A percentile compares a stretch with the other conserved stretches of the same genome.
phyloP scores from a whole-genome alignment of 306 rosid species.

The Leucaena leucocephala region DNA sequence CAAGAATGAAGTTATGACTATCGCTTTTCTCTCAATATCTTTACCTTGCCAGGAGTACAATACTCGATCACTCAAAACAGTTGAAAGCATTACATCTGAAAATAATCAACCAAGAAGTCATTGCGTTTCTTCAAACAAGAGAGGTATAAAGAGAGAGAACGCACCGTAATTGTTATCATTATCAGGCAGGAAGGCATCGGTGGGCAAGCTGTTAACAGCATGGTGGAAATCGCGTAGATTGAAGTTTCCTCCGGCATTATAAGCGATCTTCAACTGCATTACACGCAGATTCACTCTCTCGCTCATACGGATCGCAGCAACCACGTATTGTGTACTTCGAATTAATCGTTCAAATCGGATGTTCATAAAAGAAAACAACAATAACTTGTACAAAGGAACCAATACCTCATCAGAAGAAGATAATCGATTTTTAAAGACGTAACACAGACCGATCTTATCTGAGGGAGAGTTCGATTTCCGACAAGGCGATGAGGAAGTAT shows the following conservation, averaged over 20 bases:
- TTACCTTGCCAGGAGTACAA: slow-evolving; percentile 75
- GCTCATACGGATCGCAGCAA: slow-evolving; percentile 18
- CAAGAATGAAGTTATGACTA: slow-evolving; percentile 57
- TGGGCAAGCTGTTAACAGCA: slow-evolving; percentile 62
- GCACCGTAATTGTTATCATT: slow-evolving; percentile 42
- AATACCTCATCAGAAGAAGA: slow-evolving; percentile 59
- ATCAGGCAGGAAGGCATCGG: slow-evolving; percentile 56
- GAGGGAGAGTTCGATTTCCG: slow-evolving; percentile 41
- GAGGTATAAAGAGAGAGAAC: slow-evolving; percentile 5
- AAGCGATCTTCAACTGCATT: slow-evolving; percentile 64
- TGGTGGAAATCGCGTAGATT: slow-evolving; percentile 71
- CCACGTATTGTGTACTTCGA: slow-evolving; percentile 34
- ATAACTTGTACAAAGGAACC: not conserved
- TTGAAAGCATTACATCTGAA: slow-evolving; percentile 65
- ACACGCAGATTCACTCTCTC: slow-evolving; percentile 36
- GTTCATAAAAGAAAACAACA: not conserved
- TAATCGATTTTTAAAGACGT: slow-evolving; percentile 49
- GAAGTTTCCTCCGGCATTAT: slow-evolving; percentile 58
- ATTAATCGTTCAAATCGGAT: slow-evolving; percentile 11
- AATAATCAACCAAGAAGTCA: slow-evolving; percentile 29
- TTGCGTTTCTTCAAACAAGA: slow-evolving; percentile 16
- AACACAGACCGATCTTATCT: slow-evolving; percentile 70
- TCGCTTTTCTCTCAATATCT: slow-evolving; percentile 71
- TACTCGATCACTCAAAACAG: slow-evolving; percentile 61
- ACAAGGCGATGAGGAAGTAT: slow-evolving; percentile 35